phyloP scores from a whole-genome alignment of 306 rosid genomes.

The Lathyrus oleraceus region DNA sequence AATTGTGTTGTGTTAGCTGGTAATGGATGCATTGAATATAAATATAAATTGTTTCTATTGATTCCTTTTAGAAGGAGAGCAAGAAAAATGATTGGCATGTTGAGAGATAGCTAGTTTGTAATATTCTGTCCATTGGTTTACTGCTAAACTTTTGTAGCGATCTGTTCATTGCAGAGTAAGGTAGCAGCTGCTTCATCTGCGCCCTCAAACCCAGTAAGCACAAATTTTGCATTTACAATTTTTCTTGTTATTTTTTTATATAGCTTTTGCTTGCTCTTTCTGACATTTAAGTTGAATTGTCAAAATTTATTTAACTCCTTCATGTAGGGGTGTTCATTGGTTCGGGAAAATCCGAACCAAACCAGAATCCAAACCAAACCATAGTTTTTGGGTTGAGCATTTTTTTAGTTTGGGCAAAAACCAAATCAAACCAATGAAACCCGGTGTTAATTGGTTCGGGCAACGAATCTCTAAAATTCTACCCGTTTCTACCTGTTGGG shows the following conservation, averaged over 20 bases:
- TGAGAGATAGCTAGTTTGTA: background rate
- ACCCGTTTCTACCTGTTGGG: too few species aligned
- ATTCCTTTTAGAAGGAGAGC: background rate
- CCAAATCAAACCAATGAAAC: too few species aligned
- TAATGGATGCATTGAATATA: conserved; percentile 16
- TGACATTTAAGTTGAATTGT: background rate
- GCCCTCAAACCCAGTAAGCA: conserved; percentile 31
- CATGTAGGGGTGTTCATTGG: too few species aligned
- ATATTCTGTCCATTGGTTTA: conserved; percentile 13
- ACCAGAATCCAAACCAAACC: too few species aligned
- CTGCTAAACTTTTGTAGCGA: background rate
- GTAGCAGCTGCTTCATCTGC: conserved; percentile 37
- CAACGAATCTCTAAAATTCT: too few species aligned
- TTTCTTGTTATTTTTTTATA: background rate
- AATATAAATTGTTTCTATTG: background rate
- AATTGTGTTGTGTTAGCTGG: conserved; percentile 1
- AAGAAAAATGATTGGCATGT: background rate
- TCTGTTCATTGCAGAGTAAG: conserved; percentile 36
- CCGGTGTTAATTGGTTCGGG: too few species aligned
- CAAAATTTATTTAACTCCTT: conserved; percentile 4
- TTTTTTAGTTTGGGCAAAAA: too few species aligned
- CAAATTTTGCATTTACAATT: background rate
- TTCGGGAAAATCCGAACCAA: too few species aligned
- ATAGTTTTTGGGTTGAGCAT: too few species aligned
- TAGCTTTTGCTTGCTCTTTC: background rate